phyloP scores from a whole-genome alignment of 805 yeast genomes.

The Grigorovia yakushimaensis region DNA sequence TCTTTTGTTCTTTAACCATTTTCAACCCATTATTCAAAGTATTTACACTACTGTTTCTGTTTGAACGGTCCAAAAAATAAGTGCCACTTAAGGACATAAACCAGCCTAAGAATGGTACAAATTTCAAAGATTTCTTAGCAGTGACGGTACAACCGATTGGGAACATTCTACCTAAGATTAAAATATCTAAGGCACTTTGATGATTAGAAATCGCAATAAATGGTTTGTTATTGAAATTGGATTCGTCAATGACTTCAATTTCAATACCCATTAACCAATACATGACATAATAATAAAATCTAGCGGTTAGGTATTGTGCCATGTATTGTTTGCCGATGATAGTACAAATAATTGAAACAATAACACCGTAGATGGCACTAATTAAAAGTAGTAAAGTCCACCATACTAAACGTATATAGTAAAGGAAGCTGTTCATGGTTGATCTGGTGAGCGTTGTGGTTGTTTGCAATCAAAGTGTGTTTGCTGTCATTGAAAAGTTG shows the following conservation, averaged over 20 bases:
- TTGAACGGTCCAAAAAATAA: constrained; percentile 77
- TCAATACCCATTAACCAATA: constrained; percentile 57
- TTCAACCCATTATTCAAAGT: constrained; percentile 64
- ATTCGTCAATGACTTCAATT: constrained; percentile 59
- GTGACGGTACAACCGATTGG: constrained; percentile 88
- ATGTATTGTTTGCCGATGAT: constrained; percentile 65
- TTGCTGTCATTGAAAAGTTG: no score
- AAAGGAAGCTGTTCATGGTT: constrained; percentile 33
- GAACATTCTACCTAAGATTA: constrained; percentile 72
- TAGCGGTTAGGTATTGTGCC: constrained; percentile 84
- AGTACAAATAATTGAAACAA: constrained; percentile 60
- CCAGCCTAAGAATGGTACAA: constrained; percentile 91
- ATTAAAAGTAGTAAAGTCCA: constrained; percentile 45
- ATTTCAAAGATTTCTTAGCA: constrained; percentile 76
- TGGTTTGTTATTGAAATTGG: constrained; percentile 50
- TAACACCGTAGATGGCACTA: constrained; percentile 66
- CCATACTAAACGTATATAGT: constrained; percentile 44
- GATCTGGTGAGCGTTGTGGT: not conserved
- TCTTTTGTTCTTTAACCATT: constrained; percentile 49
- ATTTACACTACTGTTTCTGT: constrained; percentile 62
- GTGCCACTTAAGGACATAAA: constrained; percentile 89
- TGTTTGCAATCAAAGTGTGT: no score
- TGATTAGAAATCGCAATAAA: constrained; percentile 81
- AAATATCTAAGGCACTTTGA: constrained; percentile 81
- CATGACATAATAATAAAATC: constrained; percentile 60